A percentile compares a stretch with the other conserved stretches of the same genome.
Conservation (phyloP, 2,329 filamentous ascomycete species). For the Aspergillus tanneri region DNA sequence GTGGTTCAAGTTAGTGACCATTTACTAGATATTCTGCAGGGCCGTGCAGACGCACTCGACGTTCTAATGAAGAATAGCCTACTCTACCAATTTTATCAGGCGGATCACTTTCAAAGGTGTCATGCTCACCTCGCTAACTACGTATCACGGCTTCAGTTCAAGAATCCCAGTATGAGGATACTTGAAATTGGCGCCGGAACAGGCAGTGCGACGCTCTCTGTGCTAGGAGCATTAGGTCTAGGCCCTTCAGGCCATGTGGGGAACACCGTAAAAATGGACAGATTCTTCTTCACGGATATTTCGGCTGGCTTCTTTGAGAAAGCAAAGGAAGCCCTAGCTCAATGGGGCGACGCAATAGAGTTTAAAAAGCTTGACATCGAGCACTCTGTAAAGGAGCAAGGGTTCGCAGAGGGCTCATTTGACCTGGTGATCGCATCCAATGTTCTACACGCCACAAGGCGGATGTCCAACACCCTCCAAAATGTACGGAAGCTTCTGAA, state of each 20-base stretch:
- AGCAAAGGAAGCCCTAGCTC: neutral
- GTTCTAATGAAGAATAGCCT: too few relatives aligned
- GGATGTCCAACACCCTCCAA: constrained; percentile 2
- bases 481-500: constrained; percentile 12
- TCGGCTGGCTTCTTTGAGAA: neutral
- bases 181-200: constrained; percentile 2
- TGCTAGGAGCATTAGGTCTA: neutral
- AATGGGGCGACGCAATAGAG: neutral
- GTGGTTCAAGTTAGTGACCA: too few relatives aligned
- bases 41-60: too few relatives aligned
- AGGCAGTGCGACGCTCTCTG: neutral
- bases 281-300: neutral
- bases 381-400: constrained; percentile 11
- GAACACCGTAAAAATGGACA: too few relatives aligned
- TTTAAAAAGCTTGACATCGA: constrained; percentile 14
- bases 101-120: too few relatives aligned
- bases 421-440: constrained; percentile 17
- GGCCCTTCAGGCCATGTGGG: neutral
- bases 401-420: constrained; percentile 12
- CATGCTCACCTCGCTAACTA: too few relatives aligned
- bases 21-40: too few relatives aligned
- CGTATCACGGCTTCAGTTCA: too few relatives aligned
- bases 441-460: constrained; percentile 8
- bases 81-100: too few relatives aligned
- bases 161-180: too few relatives aligned